Conservation (phyloP, 164 flowering plant genomes). For the Saururus chinensis region DNA sequence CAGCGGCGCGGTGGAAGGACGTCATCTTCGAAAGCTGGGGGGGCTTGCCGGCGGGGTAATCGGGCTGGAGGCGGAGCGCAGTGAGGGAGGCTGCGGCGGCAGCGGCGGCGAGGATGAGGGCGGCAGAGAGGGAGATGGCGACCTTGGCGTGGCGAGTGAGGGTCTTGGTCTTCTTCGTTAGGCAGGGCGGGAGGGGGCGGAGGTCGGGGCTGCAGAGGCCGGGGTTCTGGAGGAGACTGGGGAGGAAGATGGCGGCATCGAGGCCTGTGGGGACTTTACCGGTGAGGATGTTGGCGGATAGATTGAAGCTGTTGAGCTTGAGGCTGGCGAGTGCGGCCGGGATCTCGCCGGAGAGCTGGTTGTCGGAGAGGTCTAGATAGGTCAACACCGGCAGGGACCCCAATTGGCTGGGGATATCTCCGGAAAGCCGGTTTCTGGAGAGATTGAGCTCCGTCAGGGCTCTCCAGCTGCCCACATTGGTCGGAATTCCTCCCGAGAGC, state of each 20-base stretch:
- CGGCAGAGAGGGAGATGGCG: conserved; percentile 9
- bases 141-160: conserved; percentile 3
- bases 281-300: conserved; percentile 36
- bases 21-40: conserved; percentile 31
- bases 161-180: background rate
- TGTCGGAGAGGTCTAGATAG: conserved; percentile 47
- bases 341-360: conserved; percentile 49
- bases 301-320: conserved; percentile 30
- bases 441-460: conserved; percentile 42
- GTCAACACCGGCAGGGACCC: conserved; percentile 36
- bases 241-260: conserved; percentile 12
- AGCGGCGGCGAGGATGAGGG: conserved; percentile 10
- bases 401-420: conserved; percentile 39
- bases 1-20: conserved; percentile 26
- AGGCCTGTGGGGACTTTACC: conserved; percentile 48
- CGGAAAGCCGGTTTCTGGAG: conserved; percentile 39
- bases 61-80: conserved; percentile 12
- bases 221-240: conserved; percentile 49
- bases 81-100: conserved; percentile 10
- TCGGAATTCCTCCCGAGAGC: conserved; percentile 47
- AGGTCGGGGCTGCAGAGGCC: conserved; percentile 45
- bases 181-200: conserved; percentile 36
- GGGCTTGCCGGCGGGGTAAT: conserved; percentile 19
- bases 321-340: conserved; percentile 37
- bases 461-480: conserved; percentile 25